Conservation (phyloP, 768 basidiomycete genomes). For the Lyophyllum atratum region DNA sequence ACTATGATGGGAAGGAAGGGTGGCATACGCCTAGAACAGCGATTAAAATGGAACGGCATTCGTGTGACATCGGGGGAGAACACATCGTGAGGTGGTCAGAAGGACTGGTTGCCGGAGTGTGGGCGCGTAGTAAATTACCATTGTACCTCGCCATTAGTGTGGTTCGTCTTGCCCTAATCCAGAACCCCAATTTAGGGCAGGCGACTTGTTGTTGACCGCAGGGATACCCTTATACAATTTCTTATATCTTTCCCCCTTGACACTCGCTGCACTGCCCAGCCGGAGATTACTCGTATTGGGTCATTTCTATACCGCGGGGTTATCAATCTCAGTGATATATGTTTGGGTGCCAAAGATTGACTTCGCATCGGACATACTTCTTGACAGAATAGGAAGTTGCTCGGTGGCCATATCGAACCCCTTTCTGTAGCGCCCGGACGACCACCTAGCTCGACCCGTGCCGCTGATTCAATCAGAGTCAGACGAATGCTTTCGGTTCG, state of each 20-base stretch:
- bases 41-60: slow-evolving; percentile 3
- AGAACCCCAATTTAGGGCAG: background rate
- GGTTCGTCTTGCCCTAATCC: slow-evolving; percentile 7
- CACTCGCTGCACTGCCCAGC: background rate
- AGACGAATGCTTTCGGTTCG: slow-evolving; percentile 26
- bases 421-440: slow-evolving; percentile 21
- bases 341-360: slow-evolving; percentile 3
- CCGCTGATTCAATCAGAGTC: slow-evolving; percentile 44
- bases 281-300: background rate
- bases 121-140: background rate
- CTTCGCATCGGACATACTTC: slow-evolving; percentile 4
- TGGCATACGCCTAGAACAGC: background rate
- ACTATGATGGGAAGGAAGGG: slow-evolving; percentile 26
- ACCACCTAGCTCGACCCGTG: slow-evolving; percentile 14
- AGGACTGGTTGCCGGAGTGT: background rate
- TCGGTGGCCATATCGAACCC: slow-evolving; percentile 11
- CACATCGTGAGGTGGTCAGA: background rate
- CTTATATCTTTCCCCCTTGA: slow-evolving; percentile 4
- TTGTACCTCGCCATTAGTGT: background rate
- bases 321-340: slow-evolving; percentile 9
- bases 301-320: background rate
- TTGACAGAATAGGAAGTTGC: slow-evolving; percentile 5
- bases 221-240: background rate
- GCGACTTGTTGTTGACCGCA: background rate
- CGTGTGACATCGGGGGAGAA: background rate